Percentiles rank a stretch among this genome's conserved stretches.
These are phyloP conservation scores for Prunus padus DNA, from an alignment of 306 rosid species.

Conservation along the genomic window DNA sequence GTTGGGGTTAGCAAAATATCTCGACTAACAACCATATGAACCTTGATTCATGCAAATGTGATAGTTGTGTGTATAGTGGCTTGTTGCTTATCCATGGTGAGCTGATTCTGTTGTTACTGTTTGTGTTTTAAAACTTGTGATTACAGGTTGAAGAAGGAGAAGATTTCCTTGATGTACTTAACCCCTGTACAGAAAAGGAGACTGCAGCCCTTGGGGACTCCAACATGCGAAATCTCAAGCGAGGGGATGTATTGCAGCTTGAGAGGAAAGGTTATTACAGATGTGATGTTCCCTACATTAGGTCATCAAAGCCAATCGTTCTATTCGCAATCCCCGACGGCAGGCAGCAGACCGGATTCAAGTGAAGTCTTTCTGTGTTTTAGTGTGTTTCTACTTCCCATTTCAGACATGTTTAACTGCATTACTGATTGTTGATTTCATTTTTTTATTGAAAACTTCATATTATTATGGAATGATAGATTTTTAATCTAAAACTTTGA, in stretches of 20 bases:
- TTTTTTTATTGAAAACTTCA: neutral
- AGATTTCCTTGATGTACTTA: constrained; percentile 68
- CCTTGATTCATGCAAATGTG: neutral
- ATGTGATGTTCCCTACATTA: constrained; percentile 74
- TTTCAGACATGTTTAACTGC: neutral
- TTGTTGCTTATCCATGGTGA: neutral
- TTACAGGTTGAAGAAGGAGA: constrained; percentile 93
- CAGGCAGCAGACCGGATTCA: constrained; percentile 58
- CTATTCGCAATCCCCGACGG: constrained; percentile 86
- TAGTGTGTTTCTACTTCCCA: neutral
- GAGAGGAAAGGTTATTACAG: constrained; percentile 95
- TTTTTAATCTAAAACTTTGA: too few relatives aligned
- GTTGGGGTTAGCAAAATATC: neutral
- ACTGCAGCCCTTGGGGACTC: constrained; percentile 76
- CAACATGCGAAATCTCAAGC: constrained; percentile 71
- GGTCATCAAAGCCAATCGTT: constrained; percentile 68
- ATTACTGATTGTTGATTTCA: neutral
- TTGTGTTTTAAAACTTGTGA: constrained; percentile 12
- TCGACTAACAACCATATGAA: neutral
- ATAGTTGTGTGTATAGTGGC: neutral
- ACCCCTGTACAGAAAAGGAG: constrained; percentile 79
- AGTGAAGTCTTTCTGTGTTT: constrained; percentile 25
- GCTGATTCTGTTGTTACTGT: neutral
- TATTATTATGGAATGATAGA: neutral
- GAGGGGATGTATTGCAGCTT: constrained; percentile 78